These are phyloP conservation scores for Alternaria postmessia DNA, from an alignment of 2,329 filamentous ascomycete genomes.

Conservation along the genomic window DNA sequence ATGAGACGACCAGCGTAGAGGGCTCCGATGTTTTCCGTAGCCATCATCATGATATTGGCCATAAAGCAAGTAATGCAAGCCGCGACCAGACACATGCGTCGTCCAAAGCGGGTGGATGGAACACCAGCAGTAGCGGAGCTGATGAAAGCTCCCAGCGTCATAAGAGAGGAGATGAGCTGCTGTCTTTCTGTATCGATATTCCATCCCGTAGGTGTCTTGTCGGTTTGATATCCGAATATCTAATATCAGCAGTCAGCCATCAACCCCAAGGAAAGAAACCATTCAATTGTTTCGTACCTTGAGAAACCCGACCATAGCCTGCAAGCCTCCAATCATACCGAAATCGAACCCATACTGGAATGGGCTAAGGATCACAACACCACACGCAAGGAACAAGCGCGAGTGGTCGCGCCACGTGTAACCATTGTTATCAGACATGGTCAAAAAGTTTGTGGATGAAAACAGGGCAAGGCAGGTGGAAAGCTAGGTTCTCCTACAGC, in stretches of 20 bases:
- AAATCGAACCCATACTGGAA: constrained; percentile 65
- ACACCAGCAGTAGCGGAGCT: constrained; percentile 52
- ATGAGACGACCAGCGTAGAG: constrained; percentile 65
- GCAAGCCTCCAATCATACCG: constrained; percentile 60
- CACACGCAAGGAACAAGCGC: constrained; percentile 58
- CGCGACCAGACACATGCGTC: constrained; percentile 56
- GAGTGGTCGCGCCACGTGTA: constrained; percentile 51
- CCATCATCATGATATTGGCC: constrained; percentile 67
- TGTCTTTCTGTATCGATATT: constrained; percentile 53
- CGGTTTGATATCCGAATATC: constrained; percentile 43
- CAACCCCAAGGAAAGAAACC: too few relatives aligned
- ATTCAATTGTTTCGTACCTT: constrained; percentile 41
- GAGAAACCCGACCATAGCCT: constrained; percentile 61
- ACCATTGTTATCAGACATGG: constrained; percentile 31
- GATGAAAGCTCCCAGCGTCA: constrained; percentile 58
- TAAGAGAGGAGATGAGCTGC: constrained; percentile 56
- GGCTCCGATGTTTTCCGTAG: constrained; percentile 60
- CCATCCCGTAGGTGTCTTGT: constrained; percentile 51
- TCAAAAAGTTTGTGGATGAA: not conserved
- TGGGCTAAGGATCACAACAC: constrained; percentile 58
- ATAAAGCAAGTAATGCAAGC: constrained; percentile 61
- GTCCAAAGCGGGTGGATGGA: constrained; percentile 54
- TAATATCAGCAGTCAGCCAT: constrained; percentile 4
- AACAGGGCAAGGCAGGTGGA: not conserved
- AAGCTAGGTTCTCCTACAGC: constrained; percentile 2